Evolutionary conservation across 108 stramenopile species (phyloP).

Genomic region (Nitzschia inconspicua): DNA sequence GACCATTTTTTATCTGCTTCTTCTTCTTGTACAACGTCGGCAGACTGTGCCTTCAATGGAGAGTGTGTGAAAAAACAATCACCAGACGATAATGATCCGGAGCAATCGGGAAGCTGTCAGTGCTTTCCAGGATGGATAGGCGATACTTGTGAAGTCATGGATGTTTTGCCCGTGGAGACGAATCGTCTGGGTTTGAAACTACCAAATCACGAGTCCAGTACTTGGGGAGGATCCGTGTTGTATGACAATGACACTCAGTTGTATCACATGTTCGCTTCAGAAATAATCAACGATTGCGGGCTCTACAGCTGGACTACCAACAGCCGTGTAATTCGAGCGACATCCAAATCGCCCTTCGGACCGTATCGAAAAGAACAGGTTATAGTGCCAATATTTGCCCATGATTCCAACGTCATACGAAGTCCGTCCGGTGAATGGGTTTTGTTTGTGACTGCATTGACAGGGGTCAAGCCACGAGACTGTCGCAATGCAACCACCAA

Average conservation of each 20-base stretch:
- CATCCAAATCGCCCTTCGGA: slow-evolving; percentile 15
- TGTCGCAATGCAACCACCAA: not conserved
- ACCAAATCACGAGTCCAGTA: slow-evolving; percentile 12
- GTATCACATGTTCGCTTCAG: slow-evolving; percentile 33
- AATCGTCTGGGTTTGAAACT: slow-evolving; percentile 7
- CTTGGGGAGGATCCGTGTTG: slow-evolving; percentile 29
- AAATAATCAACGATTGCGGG: slow-evolving; percentile 20
- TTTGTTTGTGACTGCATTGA: slow-evolving; percentile 14
- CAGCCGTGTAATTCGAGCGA: slow-evolving; percentile 21
- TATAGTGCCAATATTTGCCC: slow-evolving; percentile 23
- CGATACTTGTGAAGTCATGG: slow-evolving; percentile 15
- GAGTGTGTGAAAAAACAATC: slow-evolving; percentile 12
- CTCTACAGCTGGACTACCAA: slow-evolving; percentile 24
- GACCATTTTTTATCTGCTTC: no score
- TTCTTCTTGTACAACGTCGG: slow-evolving; percentile 24
- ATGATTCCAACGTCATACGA: slow-evolving; percentile 20
- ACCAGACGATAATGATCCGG: slow-evolving; percentile 1
- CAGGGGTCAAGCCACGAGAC: slow-evolving; percentile 11
- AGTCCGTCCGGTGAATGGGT: slow-evolving; percentile 16
- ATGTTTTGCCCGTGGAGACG: slow-evolving; percentile 14
- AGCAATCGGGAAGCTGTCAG: slow-evolving; percentile 6
- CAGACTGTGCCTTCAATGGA: slow-evolving; percentile 29
- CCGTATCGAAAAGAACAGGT: slow-evolving; percentile 19
- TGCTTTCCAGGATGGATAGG: slow-evolving; percentile 28
- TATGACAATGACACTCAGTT: slow-evolving; percentile 7